phyloP scores from a whole-genome alignment of 305 asterid species.

The Salvia sclarea region DNA sequence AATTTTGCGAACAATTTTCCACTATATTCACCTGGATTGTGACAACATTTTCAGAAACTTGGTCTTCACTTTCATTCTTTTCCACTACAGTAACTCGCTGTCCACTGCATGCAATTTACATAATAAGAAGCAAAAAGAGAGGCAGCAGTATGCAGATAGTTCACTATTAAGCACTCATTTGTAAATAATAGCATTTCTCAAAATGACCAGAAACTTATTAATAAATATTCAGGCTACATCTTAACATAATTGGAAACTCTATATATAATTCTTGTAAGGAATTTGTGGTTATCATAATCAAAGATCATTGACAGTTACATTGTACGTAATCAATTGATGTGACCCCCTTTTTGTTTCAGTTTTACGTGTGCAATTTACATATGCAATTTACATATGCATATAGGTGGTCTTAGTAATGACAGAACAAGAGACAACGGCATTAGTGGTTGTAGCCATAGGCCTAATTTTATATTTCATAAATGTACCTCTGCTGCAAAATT shows the following conservation, averaged over 20 bases:
- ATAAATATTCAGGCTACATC: neutral
- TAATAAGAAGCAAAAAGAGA: constrained; percentile 33
- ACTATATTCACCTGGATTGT: constrained; percentile 68
- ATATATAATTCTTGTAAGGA: neutral
- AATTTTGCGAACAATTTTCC: constrained; percentile 9
- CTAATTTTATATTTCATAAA: neutral
- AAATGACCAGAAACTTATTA: neutral
- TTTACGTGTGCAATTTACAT: neutral
- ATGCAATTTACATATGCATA: neutral
- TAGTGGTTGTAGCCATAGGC: neutral
- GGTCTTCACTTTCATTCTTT: constrained; percentile 47
- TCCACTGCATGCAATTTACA: constrained; percentile 61
- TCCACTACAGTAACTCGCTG: constrained; percentile 83
- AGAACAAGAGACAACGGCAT: neutral
- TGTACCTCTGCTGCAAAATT: neutral
- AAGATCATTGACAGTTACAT: neutral
- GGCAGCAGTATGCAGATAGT: constrained; percentile 13
- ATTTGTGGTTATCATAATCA: neutral
- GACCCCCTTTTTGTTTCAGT: neutral
- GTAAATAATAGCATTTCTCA: constrained; percentile 4
- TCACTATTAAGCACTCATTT: neutral
- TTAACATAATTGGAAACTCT: neutral
- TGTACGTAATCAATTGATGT: neutral
- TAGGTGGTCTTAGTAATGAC: neutral
- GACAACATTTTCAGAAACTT: constrained; percentile 62